Evolutionary conservation across 208 protist species (phyloP).

Genomic region (Polymyxa betae): DNA sequence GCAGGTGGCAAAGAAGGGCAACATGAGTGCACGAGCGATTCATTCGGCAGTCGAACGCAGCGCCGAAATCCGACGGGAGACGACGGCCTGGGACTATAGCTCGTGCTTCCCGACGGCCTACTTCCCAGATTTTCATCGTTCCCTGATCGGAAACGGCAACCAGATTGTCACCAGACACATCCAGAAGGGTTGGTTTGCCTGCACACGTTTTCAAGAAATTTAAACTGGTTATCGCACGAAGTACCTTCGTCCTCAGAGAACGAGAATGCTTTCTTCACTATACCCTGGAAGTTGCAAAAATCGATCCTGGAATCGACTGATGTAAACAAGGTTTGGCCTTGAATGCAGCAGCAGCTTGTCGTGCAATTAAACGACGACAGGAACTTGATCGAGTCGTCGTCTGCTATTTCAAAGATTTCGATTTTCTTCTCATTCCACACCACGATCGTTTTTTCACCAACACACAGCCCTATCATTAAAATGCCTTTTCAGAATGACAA

Average conservation of each 20-base stretch:
- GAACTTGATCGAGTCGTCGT: neutral
- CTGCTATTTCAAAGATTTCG: conserved; percentile 5
- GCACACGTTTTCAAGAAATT: neutral
- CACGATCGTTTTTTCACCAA: neutral
- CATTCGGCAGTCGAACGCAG: neutral
- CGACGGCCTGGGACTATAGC: neutral
- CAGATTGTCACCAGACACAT: neutral
- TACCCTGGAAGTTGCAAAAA: conserved; percentile 28
- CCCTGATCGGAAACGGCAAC: neutral
- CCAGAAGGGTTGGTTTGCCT: neutral
- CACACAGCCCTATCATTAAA: neutral
- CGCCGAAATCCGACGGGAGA: neutral
- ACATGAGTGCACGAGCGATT: neutral
- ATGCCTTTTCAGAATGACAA: neutral
- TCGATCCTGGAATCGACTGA: neutral
- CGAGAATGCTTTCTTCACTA: conserved; percentile 43
- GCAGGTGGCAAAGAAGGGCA: neutral
- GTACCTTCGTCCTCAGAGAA: conserved; percentile 35
- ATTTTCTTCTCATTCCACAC: conserved; percentile 30
- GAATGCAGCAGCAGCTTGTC: neutral
- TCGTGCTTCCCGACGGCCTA: neutral
- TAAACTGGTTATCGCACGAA: neutral
- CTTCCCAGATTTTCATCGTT: conserved; percentile 35
- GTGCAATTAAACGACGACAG: neutral
- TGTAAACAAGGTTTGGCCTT: neutral